phyloP scores from a whole-genome alignment of 2,329 filamentous ascomycete genomes.

The Rhynchosporium graminicola region DNA sequence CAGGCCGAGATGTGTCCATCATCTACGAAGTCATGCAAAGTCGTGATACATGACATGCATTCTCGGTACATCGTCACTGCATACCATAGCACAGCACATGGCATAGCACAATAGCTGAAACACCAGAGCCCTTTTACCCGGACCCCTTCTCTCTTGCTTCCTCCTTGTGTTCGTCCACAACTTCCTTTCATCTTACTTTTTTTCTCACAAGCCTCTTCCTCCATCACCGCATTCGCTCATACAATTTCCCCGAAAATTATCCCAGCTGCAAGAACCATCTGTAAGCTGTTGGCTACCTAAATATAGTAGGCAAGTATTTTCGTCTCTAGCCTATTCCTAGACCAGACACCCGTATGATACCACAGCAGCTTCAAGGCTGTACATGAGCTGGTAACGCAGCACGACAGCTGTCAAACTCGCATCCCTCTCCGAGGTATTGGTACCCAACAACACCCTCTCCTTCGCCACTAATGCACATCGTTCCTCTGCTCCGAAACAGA shows the following conservation, averaged over 20 bases:
- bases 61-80: background rate
- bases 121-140: background rate
- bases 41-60: background rate
- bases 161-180: background rate
- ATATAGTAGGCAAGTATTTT: background rate
- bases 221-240: background rate
- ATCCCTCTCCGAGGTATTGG: background rate
- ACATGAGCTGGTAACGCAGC: background rate
- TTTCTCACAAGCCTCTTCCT: background rate
- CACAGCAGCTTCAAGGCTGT: background rate
- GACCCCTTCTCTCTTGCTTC: background rate
- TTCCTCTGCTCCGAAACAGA: too few species aligned
- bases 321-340: background rate
- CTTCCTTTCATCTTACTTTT: background rate
- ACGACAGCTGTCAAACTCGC: constrained; percentile 9
- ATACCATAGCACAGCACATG: background rate
- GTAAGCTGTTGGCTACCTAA: too few species aligned
- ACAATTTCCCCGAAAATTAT: background rate
- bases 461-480: background rate
- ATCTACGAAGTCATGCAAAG: background rate
- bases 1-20: background rate
- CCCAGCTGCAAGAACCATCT: background rate
- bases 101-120: constrained; percentile 5
- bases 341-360: background rate
- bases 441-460: background rate